Conservation (phyloP, 129 eudicot species). For the Apium graveolens region DNA sequence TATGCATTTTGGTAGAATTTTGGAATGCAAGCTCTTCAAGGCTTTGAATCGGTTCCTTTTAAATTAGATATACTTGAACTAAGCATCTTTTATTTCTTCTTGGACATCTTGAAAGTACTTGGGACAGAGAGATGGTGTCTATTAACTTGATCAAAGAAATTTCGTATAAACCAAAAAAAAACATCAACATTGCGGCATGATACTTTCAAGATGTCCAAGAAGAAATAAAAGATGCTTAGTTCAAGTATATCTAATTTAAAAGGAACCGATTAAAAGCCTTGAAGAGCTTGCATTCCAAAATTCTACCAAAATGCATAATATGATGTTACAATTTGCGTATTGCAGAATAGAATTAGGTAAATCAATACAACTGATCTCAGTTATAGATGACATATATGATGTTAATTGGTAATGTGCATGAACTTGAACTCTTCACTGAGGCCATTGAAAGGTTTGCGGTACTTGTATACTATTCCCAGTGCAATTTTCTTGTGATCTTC, state of each 20-base stretch:
- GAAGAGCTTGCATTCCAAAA: no score
- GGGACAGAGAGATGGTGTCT: no score
- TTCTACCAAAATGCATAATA: no score
- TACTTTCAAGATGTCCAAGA: no score
- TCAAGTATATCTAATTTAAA: neutral
- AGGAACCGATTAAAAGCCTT: neutral
- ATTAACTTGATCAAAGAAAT: no score
- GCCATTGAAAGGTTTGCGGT: constrained; percentile 39
- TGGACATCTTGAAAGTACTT: no score
- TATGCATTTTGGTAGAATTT: neutral
- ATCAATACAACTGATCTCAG: constrained; percentile 34
- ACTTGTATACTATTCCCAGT: neutral
- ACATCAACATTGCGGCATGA: no score
- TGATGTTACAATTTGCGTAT: constrained; percentile 21
- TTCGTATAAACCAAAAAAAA: no score
- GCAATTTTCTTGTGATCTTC: neutral
- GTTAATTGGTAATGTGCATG: constrained; percentile 42
- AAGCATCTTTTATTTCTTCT: neutral
- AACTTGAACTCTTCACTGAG: constrained; percentile 45
- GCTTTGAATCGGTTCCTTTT: neutral
- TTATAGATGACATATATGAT: constrained; percentile 58
- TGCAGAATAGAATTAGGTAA: constrained; percentile 41
- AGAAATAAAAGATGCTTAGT: neutral
- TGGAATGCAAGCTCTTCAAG: neutral
- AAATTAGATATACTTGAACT: neutral